Evolutionary conservation across 2,329 filamentous ascomycete species (phyloP), one percentile per base, ranked within the genome.

Genomic region (Pseudocercospora cruenta): DNA sequence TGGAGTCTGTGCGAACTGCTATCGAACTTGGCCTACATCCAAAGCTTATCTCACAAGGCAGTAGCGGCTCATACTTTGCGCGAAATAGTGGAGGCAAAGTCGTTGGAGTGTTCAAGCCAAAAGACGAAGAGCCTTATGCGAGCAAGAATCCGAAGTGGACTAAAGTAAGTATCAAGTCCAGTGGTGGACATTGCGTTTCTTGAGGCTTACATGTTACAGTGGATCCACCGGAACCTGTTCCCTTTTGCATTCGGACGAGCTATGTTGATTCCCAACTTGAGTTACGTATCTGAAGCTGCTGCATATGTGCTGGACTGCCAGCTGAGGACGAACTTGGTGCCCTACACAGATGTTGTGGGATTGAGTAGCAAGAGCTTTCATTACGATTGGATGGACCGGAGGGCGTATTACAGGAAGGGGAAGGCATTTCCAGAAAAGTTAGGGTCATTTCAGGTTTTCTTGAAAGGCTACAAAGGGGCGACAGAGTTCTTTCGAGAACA

Each of bases 81-180:
- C 87, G 94, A 66, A 96, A 97, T 74, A 87, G 87, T 0, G 90
- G 94, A 64, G 95, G 95, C 60, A 97, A 96, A 82, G 92, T 97
- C 16, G 93, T 99, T 3, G 95, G 94, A 39, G 95, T 99, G 4
- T 99, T 99, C 82, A 99, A 99, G 79, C 95, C 95, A 49, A 99
- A 99, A 81, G 95, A 99, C 73, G 95, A 99, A 81, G 96, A 99
- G 79, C 95, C 95, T 0, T 99, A 97, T 77, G 95, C 95, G 1
- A 95, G 92, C 33, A 91, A 93, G 72, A 99, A 99, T 77, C 95
- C 95, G 5, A 99, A 99, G 16, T 55, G 51, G 51, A 55, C 51
- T 8, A 55, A 55, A 43, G 39, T 43, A 43, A 43, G 39, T 19
- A 43, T 4, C 5, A 22, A 53, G 5, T 53, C 47, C 47, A 53